A percentile compares a stretch with the other conserved stretches of the same genome.
Evolutionary conservation across 257 asterid species (phyloP).

Genomic region (Verbascum thapsus): DNA sequence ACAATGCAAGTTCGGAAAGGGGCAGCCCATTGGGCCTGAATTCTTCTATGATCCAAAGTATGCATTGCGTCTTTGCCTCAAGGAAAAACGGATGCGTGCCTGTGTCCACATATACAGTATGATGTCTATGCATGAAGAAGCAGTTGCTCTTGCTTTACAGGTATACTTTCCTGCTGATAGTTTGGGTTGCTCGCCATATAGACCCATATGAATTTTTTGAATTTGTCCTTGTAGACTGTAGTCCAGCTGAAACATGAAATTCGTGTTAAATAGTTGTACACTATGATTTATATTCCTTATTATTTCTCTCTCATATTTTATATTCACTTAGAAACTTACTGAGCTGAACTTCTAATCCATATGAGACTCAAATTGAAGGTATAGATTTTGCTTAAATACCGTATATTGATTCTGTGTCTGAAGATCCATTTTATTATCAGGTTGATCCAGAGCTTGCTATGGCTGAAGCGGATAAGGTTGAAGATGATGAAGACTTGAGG

Average conservation of each 20-base stretch:
- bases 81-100: slow-evolving; percentile 90
- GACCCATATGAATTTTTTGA: neutral
- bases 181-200: slow-evolving; percentile 19
- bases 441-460: slow-evolving; percentile 97
- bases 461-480: slow-evolving; percentile 99
- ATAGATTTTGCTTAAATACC: slow-evolving; percentile 9
- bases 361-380: slow-evolving; percentile 11
- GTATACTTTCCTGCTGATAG: slow-evolving; percentile 40
- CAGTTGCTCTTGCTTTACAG: slow-evolving; percentile 96
- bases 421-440: slow-evolving; percentile 40
- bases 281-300: no score
- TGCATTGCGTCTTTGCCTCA: slow-evolving; percentile 95
- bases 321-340: slow-evolving; percentile 15
- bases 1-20: slow-evolving; percentile 92
- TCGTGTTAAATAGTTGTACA: slow-evolving; percentile 14
- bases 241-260: slow-evolving; percentile 12
- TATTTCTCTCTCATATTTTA: neutral
- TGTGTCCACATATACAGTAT: slow-evolving; percentile 96
- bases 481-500: slow-evolving; percentile 95
- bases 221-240: slow-evolving; percentile 20
- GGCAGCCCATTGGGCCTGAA: slow-evolving; percentile 74
- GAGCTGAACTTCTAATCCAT: slow-evolving; percentile 10
- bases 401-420: slow-evolving; percentile 22
- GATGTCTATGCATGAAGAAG: slow-evolving; percentile 99
- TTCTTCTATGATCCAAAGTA: slow-evolving; percentile 95